Evolutionary conservation across 345 rosid species (phyloP), one percentile per base, ranked within the genome.

Genomic region (Crucihimalaya himalaica): DNA sequence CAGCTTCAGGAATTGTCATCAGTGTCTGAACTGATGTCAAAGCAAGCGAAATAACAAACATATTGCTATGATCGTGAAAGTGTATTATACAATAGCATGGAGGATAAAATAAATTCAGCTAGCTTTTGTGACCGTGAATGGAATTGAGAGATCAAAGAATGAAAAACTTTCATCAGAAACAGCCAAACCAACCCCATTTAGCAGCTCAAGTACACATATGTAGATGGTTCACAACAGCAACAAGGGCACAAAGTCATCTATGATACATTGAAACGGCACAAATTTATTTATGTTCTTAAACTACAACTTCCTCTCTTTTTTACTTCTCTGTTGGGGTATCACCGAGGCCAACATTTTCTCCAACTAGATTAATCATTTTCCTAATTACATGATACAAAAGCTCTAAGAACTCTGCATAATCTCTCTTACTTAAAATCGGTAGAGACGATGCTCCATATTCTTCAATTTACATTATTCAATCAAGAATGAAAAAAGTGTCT

Each of bases 11-110:
- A 15, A 9, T 29, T 27, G 35, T 56, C 37, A 56, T 70, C 47
- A 77, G 43, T 28, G n/a, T 16, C 61, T 63, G 15, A 35, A 48
- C 54, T 37, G 66, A 54, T 47, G 71, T 32, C 27, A 45, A 37
- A 8, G n/a, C n/a, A n/a, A n/a, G n/a, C 12, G 18, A 23, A 27
- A 25, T 4, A 37, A 31, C 16, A 59, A 45, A 27, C 5, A 0
- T 16, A 48, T 55, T 48, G n/a, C 11, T 28, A 71, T 28, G n/a
- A 20, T 55, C 37, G 20, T 56, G 68, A 65, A 55, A 50, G 55
- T 56, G 8, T 19, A 31, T 63, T 35, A 45, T 15, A 34, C 31
- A 67, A 32, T 45, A 42, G 32, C 27, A 54, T 15, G 45, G 43
- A 51, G 13, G 56, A 45, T 16, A 23, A 5, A 14, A 15, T 48